phyloP scores from a whole-genome alignment of 441 rosid species.

The Biscutella auriculata region DNA sequence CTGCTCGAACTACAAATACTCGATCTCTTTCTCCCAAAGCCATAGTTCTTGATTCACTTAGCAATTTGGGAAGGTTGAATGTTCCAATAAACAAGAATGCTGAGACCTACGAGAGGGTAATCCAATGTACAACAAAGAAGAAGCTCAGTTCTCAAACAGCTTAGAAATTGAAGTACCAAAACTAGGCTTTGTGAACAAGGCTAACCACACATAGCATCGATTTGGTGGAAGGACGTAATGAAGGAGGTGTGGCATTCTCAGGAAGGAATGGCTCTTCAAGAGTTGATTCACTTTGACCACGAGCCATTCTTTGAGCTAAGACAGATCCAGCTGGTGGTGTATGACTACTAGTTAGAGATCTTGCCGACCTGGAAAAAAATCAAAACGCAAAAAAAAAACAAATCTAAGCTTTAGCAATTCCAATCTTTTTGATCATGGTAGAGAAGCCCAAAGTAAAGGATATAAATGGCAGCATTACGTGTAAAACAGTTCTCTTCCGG shows the following conservation, averaged over 20 bases:
- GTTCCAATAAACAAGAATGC: constrained; percentile 42
- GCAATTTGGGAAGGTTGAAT: constrained; percentile 26
- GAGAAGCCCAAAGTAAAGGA: not conserved
- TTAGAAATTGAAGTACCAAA: not conserved
- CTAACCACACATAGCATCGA: constrained; percentile 58
- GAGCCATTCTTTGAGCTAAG: constrained; percentile 40
- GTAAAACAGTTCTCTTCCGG: constrained; percentile 53
- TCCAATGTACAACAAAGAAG: too few species aligned
- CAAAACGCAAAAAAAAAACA: not conserved
- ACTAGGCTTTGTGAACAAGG: not conserved
- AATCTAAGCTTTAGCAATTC: not conserved
- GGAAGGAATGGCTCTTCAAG: constrained; percentile 64
- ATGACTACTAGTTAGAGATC: constrained; percentile 69
- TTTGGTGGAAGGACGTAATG: constrained; percentile 38
- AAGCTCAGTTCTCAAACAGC: not conserved
- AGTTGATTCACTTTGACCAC: constrained; percentile 23
- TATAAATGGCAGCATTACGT: constrained; percentile 27
- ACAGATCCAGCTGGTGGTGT: constrained; percentile 60
- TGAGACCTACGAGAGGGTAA: constrained; percentile 36
- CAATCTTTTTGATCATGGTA: not conserved
- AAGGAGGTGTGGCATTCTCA: constrained; percentile 26
- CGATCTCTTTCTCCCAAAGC: constrained; percentile 26
- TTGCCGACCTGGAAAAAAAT: constrained; percentile 54
- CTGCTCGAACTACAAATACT: constrained; percentile 35
- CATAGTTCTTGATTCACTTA: constrained; percentile 13